Evolutionary conservation across 1,284 basidiomycete genomes (phyloP).

Genomic region (Baeospora myosura): DNA sequence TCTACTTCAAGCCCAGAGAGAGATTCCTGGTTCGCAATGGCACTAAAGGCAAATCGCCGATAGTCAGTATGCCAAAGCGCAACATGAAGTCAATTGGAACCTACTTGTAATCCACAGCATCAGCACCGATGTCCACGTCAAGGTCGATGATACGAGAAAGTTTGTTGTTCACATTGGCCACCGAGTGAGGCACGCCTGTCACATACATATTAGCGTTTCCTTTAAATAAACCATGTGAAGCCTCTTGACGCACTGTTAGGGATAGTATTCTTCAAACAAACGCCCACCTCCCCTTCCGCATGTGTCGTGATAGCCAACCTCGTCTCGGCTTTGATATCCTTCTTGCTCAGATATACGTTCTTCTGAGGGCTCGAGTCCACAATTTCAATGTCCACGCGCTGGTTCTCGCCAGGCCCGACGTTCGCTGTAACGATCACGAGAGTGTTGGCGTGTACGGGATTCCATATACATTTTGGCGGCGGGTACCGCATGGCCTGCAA

Average conservation of each 20-base stretch:
- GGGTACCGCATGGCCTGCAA: constrained; percentile 67
- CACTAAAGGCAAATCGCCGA: constrained; percentile 42
- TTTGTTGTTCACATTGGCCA: constrained; percentile 36
- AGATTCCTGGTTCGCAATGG: constrained; percentile 97
- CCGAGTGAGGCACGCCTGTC: constrained; percentile 26
- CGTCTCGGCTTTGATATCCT: constrained; percentile 83
- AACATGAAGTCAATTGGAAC: constrained; percentile 18
- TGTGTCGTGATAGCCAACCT: constrained; percentile 93
- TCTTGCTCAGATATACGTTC: constrained; percentile 91
- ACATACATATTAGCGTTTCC: constrained; percentile 4
- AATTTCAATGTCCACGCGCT: constrained; percentile 90
- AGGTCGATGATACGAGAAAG: constrained; percentile 75
- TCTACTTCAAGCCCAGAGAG: constrained; percentile 94
- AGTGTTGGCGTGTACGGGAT: constrained; percentile 77
- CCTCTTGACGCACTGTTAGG: constrained; percentile 64
- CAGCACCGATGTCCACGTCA: constrained; percentile 96
- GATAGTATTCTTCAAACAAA: constrained; percentile 84
- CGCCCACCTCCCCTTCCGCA: constrained; percentile 88
- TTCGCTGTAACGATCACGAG: constrained; percentile 95
- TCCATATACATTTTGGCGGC: constrained; percentile 84
- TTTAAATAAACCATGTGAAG: not conserved
- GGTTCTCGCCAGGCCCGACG: constrained; percentile 63
- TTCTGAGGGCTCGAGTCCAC: constrained; percentile 82
- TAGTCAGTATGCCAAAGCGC: not conserved
- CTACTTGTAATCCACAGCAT: constrained; percentile 98